Base-by-base conservation (phyloP, 2,329 filamentous ascomycete genomes). In the Epichloe coenophiala region DNA sequence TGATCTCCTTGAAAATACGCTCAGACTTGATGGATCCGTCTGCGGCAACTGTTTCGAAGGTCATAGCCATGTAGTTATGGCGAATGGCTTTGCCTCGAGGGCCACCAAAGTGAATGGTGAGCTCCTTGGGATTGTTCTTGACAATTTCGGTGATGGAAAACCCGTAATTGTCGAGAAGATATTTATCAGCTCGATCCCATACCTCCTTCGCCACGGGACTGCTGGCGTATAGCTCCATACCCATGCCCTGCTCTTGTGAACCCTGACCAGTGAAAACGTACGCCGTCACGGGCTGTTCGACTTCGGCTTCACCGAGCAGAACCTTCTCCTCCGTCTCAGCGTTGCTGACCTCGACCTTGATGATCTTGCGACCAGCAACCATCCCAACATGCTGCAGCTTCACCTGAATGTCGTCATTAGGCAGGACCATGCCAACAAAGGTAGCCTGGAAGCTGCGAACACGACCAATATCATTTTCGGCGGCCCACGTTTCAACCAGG, bases 41-140 rank as follows among this genome's bases (percentile, higher is more conserved):
- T 2, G 87, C 74, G 53, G 85, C 86, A 49, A 98, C 89, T n/a
- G 91, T 94, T 74, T 98, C 93, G 69, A 97, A 98, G 45, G 91
- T 97, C 93, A 98, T 98, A 53, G 91, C 84, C 86, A 97, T 97
- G 76, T 98, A 98, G 71, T 98, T 98, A 65, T 95, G 86, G 56
- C 93, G 88, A 60, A 98, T 98, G 48, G 88, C 89, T 73, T 97
- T 98, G 64, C 93, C 93, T 53, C 88, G 86, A 55, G 93, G 89
- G 46, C 93, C 93, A 72, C 94, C 93, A 64, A 98, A 98, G 75
- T 98, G 87, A 57, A 98, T 88, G 5, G 94, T 98, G 50, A 98
- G 83, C 72, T 97, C 93, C 76, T 96, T 96, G 56, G 93, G 93
- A 71, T 98, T 98, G 76, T 97, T 98, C 77, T 89, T 94, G 68